phyloP scores from a whole-genome alignment of 805 yeast species.

The Pichia pseudocactophila region DNA sequence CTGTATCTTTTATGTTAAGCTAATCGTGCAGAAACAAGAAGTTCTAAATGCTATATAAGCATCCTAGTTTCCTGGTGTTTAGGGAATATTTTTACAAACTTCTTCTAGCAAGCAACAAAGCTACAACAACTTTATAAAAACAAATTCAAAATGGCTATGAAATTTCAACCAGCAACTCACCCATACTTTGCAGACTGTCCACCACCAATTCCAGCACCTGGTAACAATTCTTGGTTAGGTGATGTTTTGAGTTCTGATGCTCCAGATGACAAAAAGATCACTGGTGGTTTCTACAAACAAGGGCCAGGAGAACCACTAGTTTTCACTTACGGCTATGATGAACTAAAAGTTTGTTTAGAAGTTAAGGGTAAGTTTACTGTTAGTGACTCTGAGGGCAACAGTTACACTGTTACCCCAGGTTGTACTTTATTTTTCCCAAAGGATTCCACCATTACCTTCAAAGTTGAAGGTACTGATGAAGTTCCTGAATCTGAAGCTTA shows the following conservation, averaged over 20 bases:
- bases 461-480: slow-evolving; percentile 33
- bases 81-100: neutral
- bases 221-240: slow-evolving; percentile 61
- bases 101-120: neutral
- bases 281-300: slow-evolving; percentile 58
- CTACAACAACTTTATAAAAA: neutral
- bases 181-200: slow-evolving; percentile 44
- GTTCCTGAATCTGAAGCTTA: slow-evolving; percentile 37
- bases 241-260: slow-evolving; percentile 56
- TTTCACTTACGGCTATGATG: slow-evolving; percentile 59
- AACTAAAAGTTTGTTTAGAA: slow-evolving; percentile 61
- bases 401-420: slow-evolving; percentile 50
- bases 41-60: neutral
- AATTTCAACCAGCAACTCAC: slow-evolving; percentile 43
- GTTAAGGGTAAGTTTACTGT: slow-evolving; percentile 57
- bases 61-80: neutral
- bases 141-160: slow-evolving; percentile 40
- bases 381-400: slow-evolving; percentile 55
- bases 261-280: slow-evolving; percentile 48
- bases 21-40: no score
- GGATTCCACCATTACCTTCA: slow-evolving; percentile 60
- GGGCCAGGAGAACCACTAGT: slow-evolving; percentile 60
- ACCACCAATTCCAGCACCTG: slow-evolving; percentile 53
- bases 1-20: no score
- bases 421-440: slow-evolving; percentile 60